Base-by-base conservation (phyloP, 1,284 basidiomycete species). In the Phylloboletellus chloephorus region DNA sequence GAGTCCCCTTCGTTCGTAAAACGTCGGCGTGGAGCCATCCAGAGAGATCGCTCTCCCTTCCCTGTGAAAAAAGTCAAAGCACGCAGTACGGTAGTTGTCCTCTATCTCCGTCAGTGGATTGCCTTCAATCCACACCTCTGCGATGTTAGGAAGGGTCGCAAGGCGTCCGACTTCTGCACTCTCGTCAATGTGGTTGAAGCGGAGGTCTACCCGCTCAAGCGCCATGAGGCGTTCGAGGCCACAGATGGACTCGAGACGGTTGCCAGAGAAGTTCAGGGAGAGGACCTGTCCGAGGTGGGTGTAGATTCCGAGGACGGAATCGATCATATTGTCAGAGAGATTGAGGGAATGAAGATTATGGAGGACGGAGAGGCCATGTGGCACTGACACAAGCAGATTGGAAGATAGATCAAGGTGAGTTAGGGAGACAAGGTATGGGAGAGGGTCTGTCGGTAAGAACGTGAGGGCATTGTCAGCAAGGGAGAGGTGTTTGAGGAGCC, bases 311-410 rank as follows among this genome's bases (percentile, higher is more conserved):
- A 94, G 75, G 12, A 97, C 86, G 5, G 93, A 94, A 55, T 95
- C 92, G 52, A 98, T 93, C 77, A 98, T 87, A 68, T 98, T 98
- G 65, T 93, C 86, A 12, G 87, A 76, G 13, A 98, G 76, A 65
- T 96, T 95, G 54, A 98, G 82, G 22, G 85, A 88, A 31, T 78
- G 66, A 34, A 98, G 85, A 47, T 80, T 84, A 54, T 82, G 79
- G 7, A 97, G 75, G 0, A 71, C 59, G 5, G 80, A 76, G 13
- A 98, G 74, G 10, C 84, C 81, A 3, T 83, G 67, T 0, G 91
- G 92, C 19, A 97, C 75, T 11, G 85, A 84, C 22, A 91, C 79
- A 31, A 98, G 79, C 7, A 97, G 79, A 54, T 94, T 94, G 39
- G 86, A 85, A 17, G 90, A 93, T 19, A 94, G 73, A 61, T 94